A percentile compares a stretch with the other conserved stretches of the same genome.
Evolutionary conservation across 2,329 filamentous ascomycete species (phyloP).

Genomic region (Coleophoma crateriformis): DNA sequence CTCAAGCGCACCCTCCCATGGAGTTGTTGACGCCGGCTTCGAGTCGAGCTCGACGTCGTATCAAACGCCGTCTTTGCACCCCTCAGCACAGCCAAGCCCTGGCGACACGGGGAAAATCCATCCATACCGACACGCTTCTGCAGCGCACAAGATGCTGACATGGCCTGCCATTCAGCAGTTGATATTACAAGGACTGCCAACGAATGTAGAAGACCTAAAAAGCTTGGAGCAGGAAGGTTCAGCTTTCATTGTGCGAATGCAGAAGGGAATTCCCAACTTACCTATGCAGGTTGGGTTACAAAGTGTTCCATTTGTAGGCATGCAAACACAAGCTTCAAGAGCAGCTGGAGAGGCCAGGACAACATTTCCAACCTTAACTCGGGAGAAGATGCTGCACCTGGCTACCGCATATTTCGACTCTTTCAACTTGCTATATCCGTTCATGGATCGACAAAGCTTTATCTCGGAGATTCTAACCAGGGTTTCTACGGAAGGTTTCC

Average conservation of each 20-base stretch:
- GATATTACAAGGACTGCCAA: slow-evolving; percentile 28
- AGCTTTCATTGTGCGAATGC: slow-evolving; percentile 27
- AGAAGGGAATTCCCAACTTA: slow-evolving; percentile 15
- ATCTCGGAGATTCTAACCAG: slow-evolving; percentile 37
- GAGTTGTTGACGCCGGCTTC: slow-evolving; percentile 3
- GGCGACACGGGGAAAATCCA: slow-evolving; percentile 7
- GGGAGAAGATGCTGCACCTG: slow-evolving; percentile 43
- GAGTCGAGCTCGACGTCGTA: slow-evolving; percentile 19
- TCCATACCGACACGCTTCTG: slow-evolving; percentile 25
- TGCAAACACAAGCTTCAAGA: slow-evolving; percentile 24
- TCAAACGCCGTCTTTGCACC: slow-evolving; percentile 8
- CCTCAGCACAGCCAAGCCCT: slow-evolving; percentile 10
- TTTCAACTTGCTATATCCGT: slow-evolving; percentile 52
- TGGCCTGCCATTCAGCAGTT: slow-evolving; percentile 40
- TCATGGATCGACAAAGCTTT: slow-evolving; percentile 53
- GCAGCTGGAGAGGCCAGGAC: slow-evolving; percentile 16
- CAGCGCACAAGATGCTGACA: slow-evolving; percentile 45
- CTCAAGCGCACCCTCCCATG: slow-evolving; percentile 17
- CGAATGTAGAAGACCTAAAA: slow-evolving; percentile 27
- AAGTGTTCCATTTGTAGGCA: slow-evolving; percentile 21
- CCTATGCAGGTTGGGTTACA: slow-evolving; percentile 19
- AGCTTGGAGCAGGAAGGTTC: slow-evolving; percentile 31
- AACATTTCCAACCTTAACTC: slow-evolving; percentile 31
- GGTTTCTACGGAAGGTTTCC: slow-evolving; percentile 42
- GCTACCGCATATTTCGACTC: slow-evolving; percentile 52